Base-by-base conservation (phyloP, 148 eudicot genomes). In the Rhododendron vialii region DNA sequence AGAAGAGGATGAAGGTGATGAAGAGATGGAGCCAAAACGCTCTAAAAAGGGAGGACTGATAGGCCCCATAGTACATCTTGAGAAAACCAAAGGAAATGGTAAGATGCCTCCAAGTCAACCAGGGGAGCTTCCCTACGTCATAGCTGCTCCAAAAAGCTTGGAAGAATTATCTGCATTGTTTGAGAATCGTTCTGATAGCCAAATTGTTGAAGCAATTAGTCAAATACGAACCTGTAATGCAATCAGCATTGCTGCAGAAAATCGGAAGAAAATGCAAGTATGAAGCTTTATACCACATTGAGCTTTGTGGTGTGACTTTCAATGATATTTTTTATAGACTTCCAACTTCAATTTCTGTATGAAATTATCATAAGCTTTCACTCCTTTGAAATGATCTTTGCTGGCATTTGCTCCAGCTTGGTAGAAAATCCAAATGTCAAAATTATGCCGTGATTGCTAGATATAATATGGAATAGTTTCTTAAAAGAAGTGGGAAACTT, bases 261-360 rank as follows among this genome's bases (percentile, higher is more conserved):
- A 95, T 88, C 88, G 95, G 77, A 93, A 93, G 90, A 95, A 97
- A 89, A 94, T 93, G 89, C 98, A 95, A 91, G 99, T 97, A 93
- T 61, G 98, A 63, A 36, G 48, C 9, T 43, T 85, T 88, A 71
- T 82, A 7, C 73, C 80, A 20, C 2, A 36, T 89, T 86, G 47
- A 1, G 10, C 36, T 15, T 63, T 28, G 11, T 36, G 48, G 17
- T 81, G 35, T 86, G 85, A 14, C 45, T 78, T 63, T 22, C 38
- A 61, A 53, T 35, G 22, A 22, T 20, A 36, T 5, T 84, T 53
- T 71, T 28, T 4, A 3, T 41, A 6, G 26, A n/a, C 36, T 7
- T 47, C 2, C 35, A 55, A 18, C 81, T 78, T 78, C 13, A 12
- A 82, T 82, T n/a, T 43, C 22, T 83, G 53, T 69, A 28, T 67